Percentiles rank a stretch among this genome's conserved stretches.
phyloP scores from a whole-genome alignment of 2,329 filamentous ascomycete genomes.

The Samsoniella hepiali region DNA sequence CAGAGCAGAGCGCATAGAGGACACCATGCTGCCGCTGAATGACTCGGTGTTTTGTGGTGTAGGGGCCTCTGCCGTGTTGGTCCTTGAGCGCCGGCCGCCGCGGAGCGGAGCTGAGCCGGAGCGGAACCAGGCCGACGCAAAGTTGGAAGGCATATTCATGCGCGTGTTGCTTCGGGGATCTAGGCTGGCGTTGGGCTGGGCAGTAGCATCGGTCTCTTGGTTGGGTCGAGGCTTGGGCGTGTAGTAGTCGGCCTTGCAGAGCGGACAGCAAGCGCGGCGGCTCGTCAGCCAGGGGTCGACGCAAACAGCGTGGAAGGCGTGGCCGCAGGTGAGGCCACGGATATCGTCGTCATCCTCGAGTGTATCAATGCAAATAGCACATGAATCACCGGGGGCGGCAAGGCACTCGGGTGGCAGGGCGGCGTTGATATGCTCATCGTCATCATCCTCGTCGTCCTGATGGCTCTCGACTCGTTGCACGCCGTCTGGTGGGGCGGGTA shows the following conservation, averaged over 20 bases:
- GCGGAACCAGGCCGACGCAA: slow-evolving; percentile 41
- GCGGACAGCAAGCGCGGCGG: slow-evolving; percentile 88
- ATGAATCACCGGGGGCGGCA: slow-evolving; percentile 81
- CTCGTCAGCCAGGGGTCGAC: slow-evolving; percentile 96
- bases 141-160: slow-evolving; percentile 45
- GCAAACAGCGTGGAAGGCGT: slow-evolving; percentile 94
- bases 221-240: slow-evolving; percentile 79
- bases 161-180: slow-evolving; percentile 41
- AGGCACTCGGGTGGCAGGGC: slow-evolving; percentile 79
- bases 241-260: slow-evolving; percentile 98
- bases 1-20: slow-evolving; percentile 33
- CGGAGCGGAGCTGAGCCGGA: slow-evolving; percentile 16
- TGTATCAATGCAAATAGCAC: slow-evolving; percentile 92
- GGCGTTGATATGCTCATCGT: slow-evolving; percentile 78
- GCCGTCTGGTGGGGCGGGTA: slow-evolving; percentile 25
- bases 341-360: slow-evolving; percentile 96
- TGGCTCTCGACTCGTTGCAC: slow-evolving; percentile 45
- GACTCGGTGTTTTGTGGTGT: slow-evolving; percentile 19
- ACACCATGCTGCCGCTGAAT: slow-evolving; percentile 27
- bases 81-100: slow-evolving; percentile 4
- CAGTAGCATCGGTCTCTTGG: slow-evolving; percentile 40
- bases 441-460: slow-evolving; percentile 63
- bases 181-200: slow-evolving; percentile 26
- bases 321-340: slow-evolving; percentile 90
- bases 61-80: slow-evolving; percentile 1